Conservation (phyloP, 2,329 filamentous ascomycete species). For the Talaromyces atroroseus region DNA sequence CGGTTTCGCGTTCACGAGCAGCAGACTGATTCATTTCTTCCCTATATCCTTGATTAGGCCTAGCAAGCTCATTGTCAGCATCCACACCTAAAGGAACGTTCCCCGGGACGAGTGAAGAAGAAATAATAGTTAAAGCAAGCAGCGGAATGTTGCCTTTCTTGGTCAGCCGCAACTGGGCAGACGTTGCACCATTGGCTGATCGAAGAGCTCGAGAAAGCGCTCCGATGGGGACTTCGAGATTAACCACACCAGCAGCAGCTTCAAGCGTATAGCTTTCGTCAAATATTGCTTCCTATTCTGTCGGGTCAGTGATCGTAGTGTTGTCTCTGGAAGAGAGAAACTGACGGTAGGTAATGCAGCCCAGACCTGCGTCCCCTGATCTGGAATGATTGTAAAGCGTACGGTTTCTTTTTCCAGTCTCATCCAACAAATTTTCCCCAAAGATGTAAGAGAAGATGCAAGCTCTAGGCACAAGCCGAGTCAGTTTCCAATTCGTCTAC, state of each 20-base stretch:
- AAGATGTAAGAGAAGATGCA: slow-evolving; percentile 56
- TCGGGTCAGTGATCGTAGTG: not conserved
- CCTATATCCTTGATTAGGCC: slow-evolving; percentile 29
- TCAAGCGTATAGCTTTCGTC: slow-evolving; percentile 73
- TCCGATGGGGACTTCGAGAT: slow-evolving; percentile 87
- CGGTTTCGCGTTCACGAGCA: slow-evolving; percentile 72
- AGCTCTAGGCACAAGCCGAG: slow-evolving; percentile 43
- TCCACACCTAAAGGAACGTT: slow-evolving; percentile 54
- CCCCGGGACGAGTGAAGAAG: slow-evolving; percentile 41
- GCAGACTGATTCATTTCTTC: slow-evolving; percentile 35
- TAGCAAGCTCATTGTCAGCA: slow-evolving; percentile 20
- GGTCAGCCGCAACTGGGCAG: slow-evolving; percentile 80
- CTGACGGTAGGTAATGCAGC: slow-evolving; percentile 56
- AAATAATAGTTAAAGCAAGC: slow-evolving; percentile 83
- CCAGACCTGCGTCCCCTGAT: slow-evolving; percentile 95
- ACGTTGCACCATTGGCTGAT: slow-evolving; percentile 74
- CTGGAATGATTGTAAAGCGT: slow-evolving; percentile 92
- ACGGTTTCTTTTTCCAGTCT: slow-evolving; percentile 80
- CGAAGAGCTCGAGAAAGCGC: slow-evolving; percentile 86
- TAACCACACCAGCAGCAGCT: slow-evolving; percentile 89
- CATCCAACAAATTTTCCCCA: slow-evolving; percentile 84
- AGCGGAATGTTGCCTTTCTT: slow-evolving; percentile 87
- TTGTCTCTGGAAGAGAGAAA: slow-evolving; percentile 1
- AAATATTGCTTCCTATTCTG: slow-evolving; percentile 69
- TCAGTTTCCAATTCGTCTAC: not conserved